phyloP scores from a whole-genome alignment of 768 basidiomycete species.

The Pulveroboletus sp. region DNA sequence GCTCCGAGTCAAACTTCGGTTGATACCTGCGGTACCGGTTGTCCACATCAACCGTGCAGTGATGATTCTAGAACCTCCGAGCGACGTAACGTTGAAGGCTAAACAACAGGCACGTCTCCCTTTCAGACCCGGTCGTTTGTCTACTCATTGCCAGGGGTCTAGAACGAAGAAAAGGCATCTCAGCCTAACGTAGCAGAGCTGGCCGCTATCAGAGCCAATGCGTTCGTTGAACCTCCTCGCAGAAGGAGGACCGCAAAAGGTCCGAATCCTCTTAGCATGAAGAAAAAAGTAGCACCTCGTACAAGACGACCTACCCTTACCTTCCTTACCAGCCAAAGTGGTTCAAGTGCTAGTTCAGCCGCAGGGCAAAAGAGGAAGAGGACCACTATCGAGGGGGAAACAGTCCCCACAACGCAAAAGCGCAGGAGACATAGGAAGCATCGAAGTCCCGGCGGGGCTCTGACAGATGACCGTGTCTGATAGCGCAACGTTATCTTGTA shows the following conservation, averaged over 20 bases:
- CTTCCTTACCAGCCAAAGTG: neutral
- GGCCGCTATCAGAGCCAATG: conserved; percentile 36
- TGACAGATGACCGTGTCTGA: neutral
- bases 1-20: conserved; percentile 64
- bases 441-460: neutral
- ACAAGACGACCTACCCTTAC: neutral
- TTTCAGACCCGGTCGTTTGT: neutral
- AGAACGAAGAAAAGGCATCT: conserved; percentile 65
- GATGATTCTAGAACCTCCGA: conserved; percentile 89
- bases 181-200: conserved; percentile 48
- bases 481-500: neutral
- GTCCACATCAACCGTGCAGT: conserved; percentile 90
- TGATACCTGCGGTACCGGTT: conserved; percentile 80
- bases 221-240: conserved; percentile 39
- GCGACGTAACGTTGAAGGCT: conserved; percentile 62
- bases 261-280: conserved; percentile 89
- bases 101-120: conserved; percentile 53
- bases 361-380: conserved; percentile 20
- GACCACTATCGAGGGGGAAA: neutral
- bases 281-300: conserved; percentile 62
- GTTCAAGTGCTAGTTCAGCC: neutral
- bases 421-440: conserved; percentile 25
- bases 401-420: neutral
- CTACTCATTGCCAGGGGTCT: neutral
- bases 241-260: conserved; percentile 71